Conservation (phyloP, 2,329 filamentous ascomycete genomes). For the Sarocladium oryzae region DNA sequence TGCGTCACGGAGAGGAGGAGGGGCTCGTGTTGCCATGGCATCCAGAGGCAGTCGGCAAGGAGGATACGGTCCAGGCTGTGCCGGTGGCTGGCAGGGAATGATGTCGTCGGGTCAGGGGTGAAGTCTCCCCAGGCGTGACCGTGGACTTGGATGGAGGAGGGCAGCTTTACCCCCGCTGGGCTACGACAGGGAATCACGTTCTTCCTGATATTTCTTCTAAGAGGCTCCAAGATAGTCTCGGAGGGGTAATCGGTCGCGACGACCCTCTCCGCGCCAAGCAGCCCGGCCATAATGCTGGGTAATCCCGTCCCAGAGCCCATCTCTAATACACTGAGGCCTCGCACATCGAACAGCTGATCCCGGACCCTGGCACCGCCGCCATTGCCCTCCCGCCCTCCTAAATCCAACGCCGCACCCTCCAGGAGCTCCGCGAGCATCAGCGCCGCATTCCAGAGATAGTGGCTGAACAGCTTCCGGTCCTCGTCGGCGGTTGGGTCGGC, state of each 20-base stretch:
- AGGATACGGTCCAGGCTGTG: conserved; percentile 54
- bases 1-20: conserved; percentile 55
- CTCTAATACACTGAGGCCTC: conserved; percentile 51
- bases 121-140: conserved; percentile 62
- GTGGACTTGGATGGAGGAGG: conserved; percentile 34
- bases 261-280: conserved; percentile 43
- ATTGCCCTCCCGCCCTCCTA: too few relatives aligned
- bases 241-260: conserved; percentile 64
- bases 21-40: conserved; percentile 65
- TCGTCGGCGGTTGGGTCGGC: conserved; percentile 43
- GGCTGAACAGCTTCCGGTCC: conserved; percentile 57
- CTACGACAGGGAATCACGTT: conserved; percentile 37
- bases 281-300: conserved; percentile 41
- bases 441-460: conserved; percentile 67
- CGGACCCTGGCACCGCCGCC: conserved; percentile 10
- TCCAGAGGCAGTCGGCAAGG: conserved; percentile 71
- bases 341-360: conserved; percentile 35
- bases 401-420: conserved; percentile 38
- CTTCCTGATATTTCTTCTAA: conserved; percentile 48
- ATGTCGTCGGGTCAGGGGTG: conserved; percentile 14
- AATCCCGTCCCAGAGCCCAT: conserved; percentile 60
- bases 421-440: conserved; percentile 49
- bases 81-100: conserved; percentile 17
- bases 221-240: conserved; percentile 49
- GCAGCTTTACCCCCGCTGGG: conserved; percentile 20